Evolutionary conservation across 148 eudicot genomes (phyloP).

Genomic region (Polygonum aviculare): DNA sequence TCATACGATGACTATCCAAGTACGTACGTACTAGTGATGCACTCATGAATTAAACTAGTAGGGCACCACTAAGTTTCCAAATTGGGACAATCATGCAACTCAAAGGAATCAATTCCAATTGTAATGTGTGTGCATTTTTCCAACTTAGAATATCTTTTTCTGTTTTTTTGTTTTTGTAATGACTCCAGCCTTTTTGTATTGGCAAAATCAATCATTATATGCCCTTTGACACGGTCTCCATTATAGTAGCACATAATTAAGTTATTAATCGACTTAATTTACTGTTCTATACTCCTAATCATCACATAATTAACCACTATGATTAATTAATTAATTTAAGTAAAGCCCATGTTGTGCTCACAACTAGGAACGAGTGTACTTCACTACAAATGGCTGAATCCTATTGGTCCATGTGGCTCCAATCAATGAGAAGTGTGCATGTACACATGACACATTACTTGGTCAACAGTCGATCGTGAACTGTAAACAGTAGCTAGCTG

Average conservation of each 20-base stretch:
- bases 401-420: constrained; percentile 1
- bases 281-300: neutral
- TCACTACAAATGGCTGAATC: constrained; percentile 5
- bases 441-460: constrained; percentile 6
- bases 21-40: neutral
- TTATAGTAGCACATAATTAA: neutral
- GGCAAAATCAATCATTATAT: constrained; percentile 6
- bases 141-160: too few species aligned
- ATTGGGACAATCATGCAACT: constrained; percentile 9
- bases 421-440: neutral
- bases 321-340: neutral
- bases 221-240: constrained; percentile 6
- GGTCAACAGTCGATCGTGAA: constrained; percentile 6
- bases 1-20: too few species aligned
- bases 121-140: neutral
- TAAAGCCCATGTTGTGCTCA: constrained; percentile 6
- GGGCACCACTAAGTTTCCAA: constrained; percentile 5
- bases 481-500: neutral
- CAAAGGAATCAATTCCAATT: neutral
- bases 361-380: neutral
- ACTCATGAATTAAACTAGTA: constrained; percentile 2
- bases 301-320: neutral
- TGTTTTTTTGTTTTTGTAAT: neutral
- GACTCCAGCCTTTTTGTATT: constrained; percentile 1
- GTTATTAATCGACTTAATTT: neutral